Base-by-base conservation (phyloP, 139 green algal genomes). In the Asterochloris sp. region DNA sequence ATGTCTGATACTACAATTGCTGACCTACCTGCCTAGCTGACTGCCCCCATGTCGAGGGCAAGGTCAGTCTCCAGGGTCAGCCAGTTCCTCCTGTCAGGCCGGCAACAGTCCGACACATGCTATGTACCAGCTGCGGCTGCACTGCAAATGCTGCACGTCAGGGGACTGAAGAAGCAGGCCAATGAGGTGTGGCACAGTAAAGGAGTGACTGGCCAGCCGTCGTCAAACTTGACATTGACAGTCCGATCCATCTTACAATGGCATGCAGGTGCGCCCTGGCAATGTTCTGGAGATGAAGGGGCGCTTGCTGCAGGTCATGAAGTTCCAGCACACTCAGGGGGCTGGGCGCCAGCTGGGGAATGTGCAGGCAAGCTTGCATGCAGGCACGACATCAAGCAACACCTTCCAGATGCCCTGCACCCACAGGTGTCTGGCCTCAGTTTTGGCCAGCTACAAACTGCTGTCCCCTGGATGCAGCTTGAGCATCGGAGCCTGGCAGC, bases 261-360 rank as follows among this genome's bases (percentile, higher is more conserved):
- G 13, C 19, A 19, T 85, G 74, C 66, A 90, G 87, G 29, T 90
- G 13, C 85, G 87, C 8, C 29, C 73, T n/a, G 86, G 88, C n/a
- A 82, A 90, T 28, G 68, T 91, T 13, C 76, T 90, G 24, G 87
- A 90, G 29, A 19, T 87, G 28, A 85, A 91, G 23, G 88, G 86
- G 21, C 76, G 69, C 29, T 83, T 91, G 66, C 47, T 91, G 73
- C 83, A 89, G 47, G 79, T 91, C 6, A 66, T 86, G 6, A 89
- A 86, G 38, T 69, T 82, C 27, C 69, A 86, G 29, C 77, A 88
- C 68, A 83, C 82, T 0, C 85, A 88, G 47, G 85, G 85, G 17
- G 61, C 77, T 64, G 86, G 78, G 11, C 78, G 88, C 26, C 88
- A 91, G 76, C 81, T 91, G n/a, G 86, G 86, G 14, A 87, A 86